Evolutionary conservation across 2,329 filamentous ascomycete species (phyloP).

Genomic region (Pseudopyrenochaeta lycopersici): DNA sequence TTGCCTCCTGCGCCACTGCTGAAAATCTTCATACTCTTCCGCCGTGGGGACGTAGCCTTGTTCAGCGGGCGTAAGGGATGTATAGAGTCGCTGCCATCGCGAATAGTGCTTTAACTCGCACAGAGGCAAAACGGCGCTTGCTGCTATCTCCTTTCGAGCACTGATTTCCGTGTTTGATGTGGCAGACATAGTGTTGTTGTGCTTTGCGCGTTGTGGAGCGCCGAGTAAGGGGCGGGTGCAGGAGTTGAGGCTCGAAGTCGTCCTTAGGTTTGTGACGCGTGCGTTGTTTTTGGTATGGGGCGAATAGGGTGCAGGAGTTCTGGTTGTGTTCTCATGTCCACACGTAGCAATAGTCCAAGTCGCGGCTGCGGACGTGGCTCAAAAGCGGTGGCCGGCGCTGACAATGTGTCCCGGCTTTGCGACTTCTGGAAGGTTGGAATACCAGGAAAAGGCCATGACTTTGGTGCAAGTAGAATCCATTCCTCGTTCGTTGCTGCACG

Average conservation of each 20-base stretch:
- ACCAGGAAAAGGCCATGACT: constrained; percentile 37
- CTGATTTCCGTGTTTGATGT: neutral
- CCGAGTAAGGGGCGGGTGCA: neutral
- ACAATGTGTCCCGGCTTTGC: constrained; percentile 32
- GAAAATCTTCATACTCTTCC: constrained; percentile 38
- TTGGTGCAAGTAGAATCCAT: constrained; percentile 26
- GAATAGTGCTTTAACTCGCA: constrained; percentile 39
- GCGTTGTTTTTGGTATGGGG: neutral
- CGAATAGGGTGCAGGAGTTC: neutral
- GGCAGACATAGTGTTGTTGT: neutral
- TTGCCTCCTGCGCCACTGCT: constrained; percentile 38
- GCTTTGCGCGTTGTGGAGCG: neutral
- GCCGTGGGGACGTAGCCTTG: constrained; percentile 35
- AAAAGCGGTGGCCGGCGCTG: constrained; percentile 31
- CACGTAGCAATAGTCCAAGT: neutral
- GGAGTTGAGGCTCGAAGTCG: neutral
- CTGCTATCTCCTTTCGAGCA: constrained; percentile 24
- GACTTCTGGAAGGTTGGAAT: constrained; percentile 30
- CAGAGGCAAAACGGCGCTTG: constrained; percentile 32
- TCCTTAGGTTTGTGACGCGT: neutral
- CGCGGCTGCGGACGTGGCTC: constrained; percentile 6
- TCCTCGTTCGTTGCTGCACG: constrained; percentile 19
- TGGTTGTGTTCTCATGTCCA: neutral
- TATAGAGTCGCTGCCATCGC: constrained; percentile 36
- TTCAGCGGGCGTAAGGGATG: constrained; percentile 23